A percentile compares a stretch with the other conserved stretches of the same genome.
Evolutionary conservation across 2,329 filamentous ascomycete genomes (phyloP).

Genomic region (Calcarisporium arbuscula): DNA sequence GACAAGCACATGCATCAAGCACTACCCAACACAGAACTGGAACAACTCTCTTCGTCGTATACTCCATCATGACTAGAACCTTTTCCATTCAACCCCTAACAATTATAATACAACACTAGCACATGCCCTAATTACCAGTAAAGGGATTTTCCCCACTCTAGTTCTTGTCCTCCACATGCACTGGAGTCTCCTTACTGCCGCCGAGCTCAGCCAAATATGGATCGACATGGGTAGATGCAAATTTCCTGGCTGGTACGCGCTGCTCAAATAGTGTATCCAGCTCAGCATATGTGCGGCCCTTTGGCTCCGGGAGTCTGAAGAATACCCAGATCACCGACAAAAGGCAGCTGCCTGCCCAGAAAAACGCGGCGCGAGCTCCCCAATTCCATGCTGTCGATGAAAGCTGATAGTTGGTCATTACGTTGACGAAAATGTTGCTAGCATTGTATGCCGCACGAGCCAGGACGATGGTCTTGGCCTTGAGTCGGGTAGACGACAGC

Average conservation of each 20-base stretch:
- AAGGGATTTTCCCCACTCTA: too few relatives aligned
- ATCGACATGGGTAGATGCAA: slow-evolving; percentile 28
- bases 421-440: slow-evolving; percentile 43
- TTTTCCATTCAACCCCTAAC: too few relatives aligned
- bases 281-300: slow-evolving; percentile 39
- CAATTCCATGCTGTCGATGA: slow-evolving; percentile 40
- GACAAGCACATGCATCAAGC: slow-evolving; percentile 33
- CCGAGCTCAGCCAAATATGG: slow-evolving; percentile 21
- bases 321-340: slow-evolving; percentile 43
- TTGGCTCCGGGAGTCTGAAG: slow-evolving; percentile 47
- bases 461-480: slow-evolving; percentile 48
- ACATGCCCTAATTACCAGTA: too few relatives aligned
- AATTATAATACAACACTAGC: too few relatives aligned
- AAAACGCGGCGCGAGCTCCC: slow-evolving; percentile 40
- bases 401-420: slow-evolving; percentile 43
- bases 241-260: slow-evolving; percentile 23
- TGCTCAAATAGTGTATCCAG: slow-evolving; percentile 26
- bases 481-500: slow-evolving; percentile 46
- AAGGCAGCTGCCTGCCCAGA: slow-evolving; percentile 42
- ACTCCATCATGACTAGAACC: background rate
- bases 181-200: too few relatives aligned
- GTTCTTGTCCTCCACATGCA: too few relatives aligned
- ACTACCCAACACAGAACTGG: slow-evolving; percentile 20
- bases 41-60: background rate
- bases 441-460: slow-evolving; percentile 37